phyloP scores from a whole-genome alignment of 2,329 filamentous ascomycete genomes.

The Neoarthrinium moseri region DNA sequence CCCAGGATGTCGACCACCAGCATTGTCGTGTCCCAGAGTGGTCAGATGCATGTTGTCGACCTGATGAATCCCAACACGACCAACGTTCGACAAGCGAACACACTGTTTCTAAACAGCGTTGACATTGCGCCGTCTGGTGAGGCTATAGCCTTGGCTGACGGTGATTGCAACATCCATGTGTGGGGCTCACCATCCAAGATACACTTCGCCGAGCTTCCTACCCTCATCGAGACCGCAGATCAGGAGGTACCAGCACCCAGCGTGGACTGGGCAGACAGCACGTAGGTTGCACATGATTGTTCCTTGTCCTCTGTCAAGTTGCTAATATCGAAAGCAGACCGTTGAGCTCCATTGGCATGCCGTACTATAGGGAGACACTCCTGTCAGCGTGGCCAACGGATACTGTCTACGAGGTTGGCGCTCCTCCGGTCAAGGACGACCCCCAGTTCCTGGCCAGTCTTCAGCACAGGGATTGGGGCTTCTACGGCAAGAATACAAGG shows the following conservation, averaged over 20 bases:
- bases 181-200: slow-evolving; percentile 88
- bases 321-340: slow-evolving; percentile 52
- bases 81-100: slow-evolving; percentile 79
- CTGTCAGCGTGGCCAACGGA: slow-evolving; percentile 89
- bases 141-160: slow-evolving; percentile 77
- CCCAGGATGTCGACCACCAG: slow-evolving; percentile 93
- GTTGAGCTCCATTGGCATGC: slow-evolving; percentile 83
- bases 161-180: slow-evolving; percentile 75
- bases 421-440: slow-evolving; percentile 75
- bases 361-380: slow-evolving; percentile 85
- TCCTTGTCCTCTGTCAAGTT: too few relatives aligned
- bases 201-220: slow-evolving; percentile 80
- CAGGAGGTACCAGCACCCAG: slow-evolving; percentile 54
- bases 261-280: slow-evolving; percentile 70
- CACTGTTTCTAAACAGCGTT: slow-evolving; percentile 68
- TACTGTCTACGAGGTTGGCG: slow-evolving; percentile 80
- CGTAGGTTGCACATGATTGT: slow-evolving; percentile 49
- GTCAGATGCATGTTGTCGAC: slow-evolving; percentile 94
- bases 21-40: slow-evolving; percentile 87
- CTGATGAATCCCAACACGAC: slow-evolving; percentile 90
- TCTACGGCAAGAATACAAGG: slow-evolving; percentile 74
- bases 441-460: slow-evolving; percentile 66
- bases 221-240: slow-evolving; percentile 76
- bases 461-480: slow-evolving; percentile 71
- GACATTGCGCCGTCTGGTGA: slow-evolving; percentile 88